Evolutionary conservation across 1,284 basidiomycete genomes (phyloP), one percentile per base, ranked within the genome.

Genomic region (Ceratobasidium sp.): DNA sequence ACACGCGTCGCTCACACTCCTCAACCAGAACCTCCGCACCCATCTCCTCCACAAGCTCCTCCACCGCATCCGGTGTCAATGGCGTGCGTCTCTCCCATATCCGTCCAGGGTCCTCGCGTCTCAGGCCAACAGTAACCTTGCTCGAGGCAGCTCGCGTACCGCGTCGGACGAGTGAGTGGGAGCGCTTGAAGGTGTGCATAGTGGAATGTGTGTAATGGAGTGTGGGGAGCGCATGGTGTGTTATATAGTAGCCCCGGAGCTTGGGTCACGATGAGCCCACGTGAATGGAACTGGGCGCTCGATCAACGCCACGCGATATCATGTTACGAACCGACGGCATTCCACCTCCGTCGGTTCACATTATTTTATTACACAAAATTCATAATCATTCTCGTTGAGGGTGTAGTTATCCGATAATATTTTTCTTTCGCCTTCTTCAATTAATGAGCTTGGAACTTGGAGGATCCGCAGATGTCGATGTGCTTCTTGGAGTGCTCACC

Each of bases 11-110:
- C 74, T 89, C 85, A 76, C 93, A 95, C 14, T 87, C 87, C 79
- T 94, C 90, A 26, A 96, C 85, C 49, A 92, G 84, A 18, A 96
- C 90, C 2, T 86, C 80, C 9, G 94, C 86, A 28, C 85, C 85
- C 43, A 88, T 83, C 47, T 84, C 82, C 8, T 83, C 79, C 1
- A 91, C 83, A 13, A 96, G 84, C 1, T 85, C 80, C 55, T 86
- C 79, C 28, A 96, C 90, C 3, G 87, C 88, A 6, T 88, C 86
- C 0, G 95, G 95, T 0, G 91, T 93, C 47, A 97, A 82, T 0
- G 95, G 94, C 35, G 87, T 88, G 13, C 95, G 86, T n/a, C 95
- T 85, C 80, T 96, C 95, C 94, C 94, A 96, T 69, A 94, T 88
- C 47, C 95, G 83, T 32, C 82, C 76, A 0, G 92, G 89, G 79